Percentiles rank a stretch among this genome's conserved stretches.
Evolutionary conservation across 306 rosid species (phyloP).

Genomic region (Arachis stenosperma): DNA sequence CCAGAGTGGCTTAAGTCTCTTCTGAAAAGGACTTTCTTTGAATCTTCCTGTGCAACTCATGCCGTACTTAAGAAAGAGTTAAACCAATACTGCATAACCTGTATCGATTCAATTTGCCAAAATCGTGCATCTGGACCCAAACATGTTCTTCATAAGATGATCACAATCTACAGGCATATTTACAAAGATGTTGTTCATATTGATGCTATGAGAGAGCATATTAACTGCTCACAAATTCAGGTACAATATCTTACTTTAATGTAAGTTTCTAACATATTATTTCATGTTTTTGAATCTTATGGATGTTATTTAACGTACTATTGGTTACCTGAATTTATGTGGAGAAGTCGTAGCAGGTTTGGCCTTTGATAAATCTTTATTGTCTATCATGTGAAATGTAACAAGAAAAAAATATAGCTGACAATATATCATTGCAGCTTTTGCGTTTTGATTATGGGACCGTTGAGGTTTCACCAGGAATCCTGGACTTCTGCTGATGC

Average conservation of each 20-base stretch:
- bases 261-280: background rate
- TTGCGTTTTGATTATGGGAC: too few species aligned
- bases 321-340: background rate
- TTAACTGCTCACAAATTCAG: constrained; percentile 58
- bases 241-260: constrained; percentile 9
- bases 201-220: constrained; percentile 38
- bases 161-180: constrained; percentile 40
- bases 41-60: too few species aligned
- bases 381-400: background rate
- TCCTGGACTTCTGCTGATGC: too few species aligned
- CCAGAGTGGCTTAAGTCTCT: too few species aligned
- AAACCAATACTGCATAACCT: constrained; percentile 31
- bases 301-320: constrained; percentile 5
- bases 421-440: background rate
- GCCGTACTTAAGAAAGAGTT: too few species aligned
- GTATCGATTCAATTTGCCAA: constrained; percentile 41
- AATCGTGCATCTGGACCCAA: constrained; percentile 37
- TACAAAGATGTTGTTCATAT: constrained; percentile 43
- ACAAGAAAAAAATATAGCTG: too few species aligned
- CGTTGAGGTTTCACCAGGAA: too few species aligned
- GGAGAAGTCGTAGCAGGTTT: background rate
- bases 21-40: too few species aligned
- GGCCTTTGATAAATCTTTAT: background rate
- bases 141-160: constrained; percentile 38
- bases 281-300: background rate